Conservation (phyloP, 1,284 basidiomycete genomes). For the Cerrena zonata region DNA sequence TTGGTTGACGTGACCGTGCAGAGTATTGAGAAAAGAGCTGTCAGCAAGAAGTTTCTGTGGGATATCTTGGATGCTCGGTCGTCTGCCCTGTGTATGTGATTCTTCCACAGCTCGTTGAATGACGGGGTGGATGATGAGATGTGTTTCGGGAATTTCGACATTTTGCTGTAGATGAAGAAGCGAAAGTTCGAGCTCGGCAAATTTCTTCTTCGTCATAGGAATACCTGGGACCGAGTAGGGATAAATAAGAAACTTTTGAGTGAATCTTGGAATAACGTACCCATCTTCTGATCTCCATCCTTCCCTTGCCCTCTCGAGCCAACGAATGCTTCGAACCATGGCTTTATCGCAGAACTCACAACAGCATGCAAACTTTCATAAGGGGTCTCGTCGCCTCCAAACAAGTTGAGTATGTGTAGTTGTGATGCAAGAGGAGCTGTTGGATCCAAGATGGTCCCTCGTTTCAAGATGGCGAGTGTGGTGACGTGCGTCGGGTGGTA, state of each 20-base stretch:
- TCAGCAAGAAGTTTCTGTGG: slow-evolving; percentile 75
- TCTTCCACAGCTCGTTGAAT: slow-evolving; percentile 85
- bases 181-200: slow-evolving; percentile 95
- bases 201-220: slow-evolving; percentile 98
- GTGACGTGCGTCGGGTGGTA: slow-evolving; percentile 79
- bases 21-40: slow-evolving; percentile 86
- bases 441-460: slow-evolving; percentile 78
- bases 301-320: slow-evolving; percentile 69
- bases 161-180: slow-evolving; percentile 96
- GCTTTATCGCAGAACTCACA: slow-evolving; percentile 92
- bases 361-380: slow-evolving; percentile 96
- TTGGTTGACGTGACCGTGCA: slow-evolving; percentile 90
- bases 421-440: slow-evolving; percentile 76
- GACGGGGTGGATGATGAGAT: slow-evolving; percentile 85
- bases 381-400: slow-evolving; percentile 84
- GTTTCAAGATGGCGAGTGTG: slow-evolving; percentile 92
- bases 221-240: slow-evolving; percentile 54
- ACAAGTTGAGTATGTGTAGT: slow-evolving; percentile 88
- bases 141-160: slow-evolving; percentile 96
- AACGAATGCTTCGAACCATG: slow-evolving; percentile 97
- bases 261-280: slow-evolving; percentile 33
- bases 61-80: slow-evolving; percentile 75
- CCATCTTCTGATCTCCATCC: slow-evolving; percentile 83
- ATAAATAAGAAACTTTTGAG: slow-evolving; percentile 1
- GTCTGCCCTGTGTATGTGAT: slow-evolving; percentile 51